phyloP scores from a whole-genome alignment of 768 basidiomycete genomes.

The Phlebiopsis gigantea region DNA sequence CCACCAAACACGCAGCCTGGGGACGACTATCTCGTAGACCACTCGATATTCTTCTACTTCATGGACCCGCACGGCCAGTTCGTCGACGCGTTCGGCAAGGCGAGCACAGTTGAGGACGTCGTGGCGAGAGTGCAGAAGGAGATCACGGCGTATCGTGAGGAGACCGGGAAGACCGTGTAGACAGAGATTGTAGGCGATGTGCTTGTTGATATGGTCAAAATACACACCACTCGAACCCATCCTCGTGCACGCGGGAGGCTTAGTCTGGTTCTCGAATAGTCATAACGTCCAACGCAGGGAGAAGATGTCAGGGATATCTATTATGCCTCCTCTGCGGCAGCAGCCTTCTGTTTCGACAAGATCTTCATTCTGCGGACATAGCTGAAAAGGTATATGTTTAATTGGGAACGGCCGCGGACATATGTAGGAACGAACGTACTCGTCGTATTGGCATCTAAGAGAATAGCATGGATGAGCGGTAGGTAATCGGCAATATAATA shows the following conservation, averaged over 20 bases:
- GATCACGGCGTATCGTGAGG: slow-evolving; percentile 35
- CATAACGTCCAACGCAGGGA: background rate
- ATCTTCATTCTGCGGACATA: slow-evolving; percentile 87
- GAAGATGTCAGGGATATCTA: slow-evolving; percentile 11
- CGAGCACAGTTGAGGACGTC: slow-evolving; percentile 63
- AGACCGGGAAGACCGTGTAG: slow-evolving; percentile 29
- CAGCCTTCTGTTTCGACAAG: slow-evolving; percentile 65
- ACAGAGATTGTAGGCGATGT: background rate
- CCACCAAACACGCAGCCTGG: slow-evolving; percentile 80
- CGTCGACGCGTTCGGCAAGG: slow-evolving; percentile 95
- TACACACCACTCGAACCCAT: slow-evolving; percentile 4
- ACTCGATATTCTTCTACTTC: slow-evolving; percentile 95
- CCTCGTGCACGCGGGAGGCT: background rate
- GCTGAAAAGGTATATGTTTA: slow-evolving; percentile 33
- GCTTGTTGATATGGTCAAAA: background rate
- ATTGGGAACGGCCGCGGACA: background rate
- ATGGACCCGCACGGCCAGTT: slow-evolving; percentile 96
- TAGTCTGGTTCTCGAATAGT: background rate
- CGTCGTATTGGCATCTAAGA: slow-evolving; percentile 87
- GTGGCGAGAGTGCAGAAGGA: slow-evolving; percentile 54
- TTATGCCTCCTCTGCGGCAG: slow-evolving; percentile 32
- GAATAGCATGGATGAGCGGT: background rate
- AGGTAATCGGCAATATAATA: background rate
- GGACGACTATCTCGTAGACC: slow-evolving; percentile 97
- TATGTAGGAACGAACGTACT: slow-evolving; percentile 46